A percentile compares a stretch with the other conserved stretches of the same genome.
These are phyloP conservation scores for Candida montana DNA, from an alignment of 805 yeast genomes.

Conservation along the genomic window DNA sequence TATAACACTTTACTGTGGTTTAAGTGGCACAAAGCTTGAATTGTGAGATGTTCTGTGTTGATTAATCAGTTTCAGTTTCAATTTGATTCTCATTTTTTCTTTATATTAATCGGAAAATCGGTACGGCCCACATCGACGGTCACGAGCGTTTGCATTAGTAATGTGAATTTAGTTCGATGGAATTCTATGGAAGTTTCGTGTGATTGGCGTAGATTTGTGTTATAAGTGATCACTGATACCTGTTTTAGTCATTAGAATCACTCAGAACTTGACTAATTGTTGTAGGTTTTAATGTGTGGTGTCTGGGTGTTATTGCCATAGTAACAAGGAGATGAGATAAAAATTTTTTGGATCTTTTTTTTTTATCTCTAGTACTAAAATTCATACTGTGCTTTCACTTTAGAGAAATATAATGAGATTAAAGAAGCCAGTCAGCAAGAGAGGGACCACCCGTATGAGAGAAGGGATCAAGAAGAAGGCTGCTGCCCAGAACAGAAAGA, in stretches of 20 bases:
- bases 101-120: background rate
- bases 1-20: background rate
- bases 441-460: conserved; percentile 87
- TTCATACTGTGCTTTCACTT: background rate
- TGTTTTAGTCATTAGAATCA: too few relatives aligned
- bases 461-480: conserved; percentile 97
- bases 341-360: background rate
- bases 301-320: background rate
- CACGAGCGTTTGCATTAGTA: background rate
- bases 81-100: background rate
- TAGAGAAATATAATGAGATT: conserved; percentile 18
- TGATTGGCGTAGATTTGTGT: too few relatives aligned
- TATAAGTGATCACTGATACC: too few relatives aligned
- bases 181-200: too few relatives aligned
- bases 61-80: too few relatives aligned
- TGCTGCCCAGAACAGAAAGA: conserved; percentile 84
- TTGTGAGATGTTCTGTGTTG: too few relatives aligned
- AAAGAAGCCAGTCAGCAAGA: conserved; percentile 58
- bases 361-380: background rate
- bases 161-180: background rate
- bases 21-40: background rate
- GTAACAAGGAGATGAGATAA: background rate
- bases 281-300: background rate
- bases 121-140: background rate
- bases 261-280: too few relatives aligned